These are phyloP conservation scores for Globisporangium alternatum DNA, from an alignment of 352 stramenopile species.

Conservation along the genomic window DNA sequence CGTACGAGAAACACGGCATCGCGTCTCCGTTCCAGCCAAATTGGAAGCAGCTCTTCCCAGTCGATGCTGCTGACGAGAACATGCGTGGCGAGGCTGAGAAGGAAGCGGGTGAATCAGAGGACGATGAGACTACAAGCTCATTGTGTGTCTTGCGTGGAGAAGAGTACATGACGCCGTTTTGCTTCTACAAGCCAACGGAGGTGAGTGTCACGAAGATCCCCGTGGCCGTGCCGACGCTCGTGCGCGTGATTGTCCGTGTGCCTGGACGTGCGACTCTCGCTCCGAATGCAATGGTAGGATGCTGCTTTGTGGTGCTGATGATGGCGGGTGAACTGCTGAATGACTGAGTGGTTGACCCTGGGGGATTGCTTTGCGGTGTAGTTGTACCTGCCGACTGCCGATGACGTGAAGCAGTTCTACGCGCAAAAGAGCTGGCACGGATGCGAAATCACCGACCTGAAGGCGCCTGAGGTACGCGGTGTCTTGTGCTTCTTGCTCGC, in stretches of 20 bases:
- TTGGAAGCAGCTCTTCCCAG: slow-evolving; percentile 50
- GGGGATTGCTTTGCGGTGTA: slow-evolving; percentile 11
- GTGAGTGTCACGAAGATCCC: slow-evolving; percentile 28
- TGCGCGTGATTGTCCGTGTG: slow-evolving; percentile 52
- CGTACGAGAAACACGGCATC: slow-evolving; percentile 59
- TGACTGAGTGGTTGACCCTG: neutral
- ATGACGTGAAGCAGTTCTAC: slow-evolving; percentile 25
- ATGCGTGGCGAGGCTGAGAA: neutral
- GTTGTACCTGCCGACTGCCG: slow-evolving; percentile 32
- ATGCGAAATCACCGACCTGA: slow-evolving; percentile 18
- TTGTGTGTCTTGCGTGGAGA: slow-evolving; percentile 56
- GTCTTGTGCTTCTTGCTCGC: neutral
- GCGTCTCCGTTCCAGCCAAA: slow-evolving; percentile 56
- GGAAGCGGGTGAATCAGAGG: slow-evolving; percentile 2
- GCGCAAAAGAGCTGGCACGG: slow-evolving; percentile 38
- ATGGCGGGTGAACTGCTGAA: neutral
- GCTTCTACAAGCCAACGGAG: slow-evolving; percentile 33
- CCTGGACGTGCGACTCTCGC: slow-evolving; percentile 55
- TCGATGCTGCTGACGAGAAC: neutral
- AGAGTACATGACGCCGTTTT: slow-evolving; percentile 72
- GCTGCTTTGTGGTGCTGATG: neutral
- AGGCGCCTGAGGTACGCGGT: slow-evolving; percentile 8
- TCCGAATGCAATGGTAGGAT: slow-evolving; percentile 60
- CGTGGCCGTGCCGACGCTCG: slow-evolving; percentile 63
- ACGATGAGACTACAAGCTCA: slow-evolving; percentile 12